Evolutionary conservation across 495 filamentous ascomycete species (phyloP).

Genomic region (Penicillium flavigenum): DNA sequence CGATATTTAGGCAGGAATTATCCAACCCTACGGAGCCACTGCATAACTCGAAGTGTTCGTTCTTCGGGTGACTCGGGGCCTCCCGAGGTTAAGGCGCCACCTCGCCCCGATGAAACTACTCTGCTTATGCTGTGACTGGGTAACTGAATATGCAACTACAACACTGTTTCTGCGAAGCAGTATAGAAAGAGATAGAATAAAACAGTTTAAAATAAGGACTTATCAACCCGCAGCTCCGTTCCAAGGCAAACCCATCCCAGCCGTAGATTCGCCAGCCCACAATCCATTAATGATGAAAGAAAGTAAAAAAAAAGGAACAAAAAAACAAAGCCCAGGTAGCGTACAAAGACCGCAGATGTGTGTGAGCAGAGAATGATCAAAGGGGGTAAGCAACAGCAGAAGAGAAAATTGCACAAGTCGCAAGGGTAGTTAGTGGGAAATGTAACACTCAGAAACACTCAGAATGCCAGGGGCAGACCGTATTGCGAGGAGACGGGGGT

Average conservation of each 20-base stretch:
- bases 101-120: background rate
- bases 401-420: background rate
- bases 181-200: background rate
- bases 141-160: background rate
- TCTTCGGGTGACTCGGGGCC: no score
- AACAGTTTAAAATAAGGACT: slow-evolving; percentile 1
- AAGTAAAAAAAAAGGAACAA: slow-evolving; percentile 8
- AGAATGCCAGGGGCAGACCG: background rate
- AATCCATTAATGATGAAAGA: slow-evolving; percentile 33
- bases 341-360: slow-evolving; percentile 10
- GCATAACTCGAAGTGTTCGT: no score
- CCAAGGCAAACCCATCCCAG: slow-evolving; percentile 32
- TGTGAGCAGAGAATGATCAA: slow-evolving; percentile 1
- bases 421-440: background rate
- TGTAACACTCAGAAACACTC: slow-evolving; percentile 4
- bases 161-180: background rate
- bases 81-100: no score
- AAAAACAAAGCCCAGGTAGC: slow-evolving; percentile 6
- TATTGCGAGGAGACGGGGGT: background rate
- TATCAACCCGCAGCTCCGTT: slow-evolving; percentile 34
- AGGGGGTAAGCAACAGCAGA: background rate
- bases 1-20: no score
- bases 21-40: no score
- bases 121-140: background rate
- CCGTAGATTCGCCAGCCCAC: slow-evolving; percentile 39